Conservation (phyloP, 352 stramenopile genomes). For the Pythium myriotylum region DNA sequence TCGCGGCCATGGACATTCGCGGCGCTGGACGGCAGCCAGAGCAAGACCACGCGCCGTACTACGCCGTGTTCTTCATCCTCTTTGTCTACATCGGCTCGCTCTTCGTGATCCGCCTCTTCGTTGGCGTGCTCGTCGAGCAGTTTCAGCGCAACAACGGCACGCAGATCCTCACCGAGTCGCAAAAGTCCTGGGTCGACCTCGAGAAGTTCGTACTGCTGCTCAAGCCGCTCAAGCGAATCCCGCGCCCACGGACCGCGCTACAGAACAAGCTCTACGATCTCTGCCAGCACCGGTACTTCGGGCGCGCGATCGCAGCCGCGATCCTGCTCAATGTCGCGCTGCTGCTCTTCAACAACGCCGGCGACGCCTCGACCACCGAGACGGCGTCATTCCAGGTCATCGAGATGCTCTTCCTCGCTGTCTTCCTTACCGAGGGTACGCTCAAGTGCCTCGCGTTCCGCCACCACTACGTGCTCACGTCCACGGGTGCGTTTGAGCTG, state of each 20-base stretch:
- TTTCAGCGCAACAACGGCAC: conserved; percentile 86
- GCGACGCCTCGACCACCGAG: conserved; percentile 13
- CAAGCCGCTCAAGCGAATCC: conserved; percentile 59
- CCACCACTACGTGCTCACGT: conserved; percentile 63
- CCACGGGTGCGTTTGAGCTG: conserved; percentile 64
- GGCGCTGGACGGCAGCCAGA: conserved; percentile 48
- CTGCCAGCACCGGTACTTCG: conserved; percentile 65
- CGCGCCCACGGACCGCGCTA: conserved; percentile 32
- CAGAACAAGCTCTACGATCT: conserved; percentile 57
- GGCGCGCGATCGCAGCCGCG: conserved; percentile 45
- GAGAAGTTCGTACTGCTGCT: conserved; percentile 81
- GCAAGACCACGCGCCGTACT: conserved; percentile 44
- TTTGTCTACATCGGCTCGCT: conserved; percentile 79
- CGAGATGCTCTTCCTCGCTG: conserved; percentile 67
- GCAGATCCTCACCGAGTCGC: conserved; percentile 74
- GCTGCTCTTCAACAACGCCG: conserved; percentile 49
- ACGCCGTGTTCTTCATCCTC: conserved; percentile 71
- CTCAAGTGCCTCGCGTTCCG: conserved; percentile 65
- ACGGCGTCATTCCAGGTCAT: conserved; percentile 53
- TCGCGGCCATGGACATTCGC: conserved; percentile 75
- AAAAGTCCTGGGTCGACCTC: conserved; percentile 81
- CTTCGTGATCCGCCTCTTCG: conserved; percentile 80
- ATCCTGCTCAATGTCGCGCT: conserved; percentile 77
- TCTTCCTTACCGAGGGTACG: conserved; percentile 59
- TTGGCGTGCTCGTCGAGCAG: conserved; percentile 79